phyloP scores from a whole-genome alignment of 768 basidiomycete genomes.

The Boletus rex-veris region DNA sequence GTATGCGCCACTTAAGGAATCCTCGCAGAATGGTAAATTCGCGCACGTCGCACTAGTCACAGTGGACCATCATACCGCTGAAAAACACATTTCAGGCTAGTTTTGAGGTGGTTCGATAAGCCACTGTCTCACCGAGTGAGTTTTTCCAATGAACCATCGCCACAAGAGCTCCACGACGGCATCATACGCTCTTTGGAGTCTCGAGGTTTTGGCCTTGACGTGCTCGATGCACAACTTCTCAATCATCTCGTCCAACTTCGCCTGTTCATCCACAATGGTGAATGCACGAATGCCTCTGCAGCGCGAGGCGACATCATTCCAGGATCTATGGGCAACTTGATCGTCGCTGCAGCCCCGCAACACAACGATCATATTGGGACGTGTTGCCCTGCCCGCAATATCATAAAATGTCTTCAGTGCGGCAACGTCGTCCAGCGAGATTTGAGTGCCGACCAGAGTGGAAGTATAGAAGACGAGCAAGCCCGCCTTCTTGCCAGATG shows the following conservation, averaged over 20 bases:
- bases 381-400: neutral
- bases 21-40: no score
- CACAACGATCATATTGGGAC: neutral
- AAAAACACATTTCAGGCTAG: no score
- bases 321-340: neutral
- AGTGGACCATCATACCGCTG: no score
- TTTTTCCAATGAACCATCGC: neutral
- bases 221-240: neutral
- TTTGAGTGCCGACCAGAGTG: neutral
- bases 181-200: neutral
- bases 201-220: neutral
- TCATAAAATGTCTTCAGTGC: neutral
- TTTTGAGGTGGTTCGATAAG: no score
- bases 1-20: no score
- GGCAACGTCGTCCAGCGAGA: neutral
- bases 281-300: neutral
- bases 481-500: neutral
- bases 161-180: neutral
- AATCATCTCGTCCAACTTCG: neutral
- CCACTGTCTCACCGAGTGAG: neutral
- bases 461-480: neutral
- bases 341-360: neutral
- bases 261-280: neutral
- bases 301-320: neutral
- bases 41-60: no score